phyloP scores from a whole-genome alignment of 331 rosid genomes.

The Malus hybrid region DNA sequence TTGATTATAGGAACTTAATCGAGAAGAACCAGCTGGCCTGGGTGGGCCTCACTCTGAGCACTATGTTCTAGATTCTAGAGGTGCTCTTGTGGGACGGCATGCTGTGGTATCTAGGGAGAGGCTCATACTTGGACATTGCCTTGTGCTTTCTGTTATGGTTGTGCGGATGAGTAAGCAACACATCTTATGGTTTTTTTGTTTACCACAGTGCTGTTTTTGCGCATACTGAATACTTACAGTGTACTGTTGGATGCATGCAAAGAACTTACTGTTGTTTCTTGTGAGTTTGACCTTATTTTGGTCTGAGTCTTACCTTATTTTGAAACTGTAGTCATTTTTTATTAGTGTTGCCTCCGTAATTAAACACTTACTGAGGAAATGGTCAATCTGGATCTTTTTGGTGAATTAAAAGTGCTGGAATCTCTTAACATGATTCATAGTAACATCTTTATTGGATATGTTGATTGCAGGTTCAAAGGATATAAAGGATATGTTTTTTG shows the following conservation, averaged over 20 bases:
- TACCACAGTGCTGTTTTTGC: conserved; percentile 7
- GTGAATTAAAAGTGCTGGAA: not conserved
- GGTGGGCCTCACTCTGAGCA: conserved; percentile 90
- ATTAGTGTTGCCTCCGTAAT: not conserved
- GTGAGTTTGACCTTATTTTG: not conserved
- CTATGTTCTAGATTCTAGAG: conserved; percentile 84
- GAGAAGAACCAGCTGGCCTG: conserved; percentile 92
- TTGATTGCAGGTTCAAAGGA: conserved; percentile 75
- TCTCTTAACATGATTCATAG: conserved; percentile 5
- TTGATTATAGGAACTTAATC: conserved; percentile 70
- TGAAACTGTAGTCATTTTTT: not conserved
- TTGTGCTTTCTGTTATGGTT: conserved; percentile 70
- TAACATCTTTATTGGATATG: not conserved
- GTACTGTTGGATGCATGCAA: not conserved
- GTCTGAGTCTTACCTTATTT: not conserved
- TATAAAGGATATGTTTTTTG: conserved; percentile 54
- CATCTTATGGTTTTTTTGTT: conserved; percentile 14
- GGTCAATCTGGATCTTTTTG: not conserved
- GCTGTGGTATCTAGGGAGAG: conserved; percentile 91
- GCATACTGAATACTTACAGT: not conserved
- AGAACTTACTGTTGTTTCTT: not conserved
- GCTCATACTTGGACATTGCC: conserved; percentile 88
- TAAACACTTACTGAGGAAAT: not conserved
- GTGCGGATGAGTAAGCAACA: conserved; percentile 61
- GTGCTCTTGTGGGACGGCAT: conserved; percentile 89